Evolutionary conservation across 768 basidiomycete genomes (phyloP), one percentile per base, ranked within the genome.

Genomic region (Paxillus ammoniavirescens): DNA sequence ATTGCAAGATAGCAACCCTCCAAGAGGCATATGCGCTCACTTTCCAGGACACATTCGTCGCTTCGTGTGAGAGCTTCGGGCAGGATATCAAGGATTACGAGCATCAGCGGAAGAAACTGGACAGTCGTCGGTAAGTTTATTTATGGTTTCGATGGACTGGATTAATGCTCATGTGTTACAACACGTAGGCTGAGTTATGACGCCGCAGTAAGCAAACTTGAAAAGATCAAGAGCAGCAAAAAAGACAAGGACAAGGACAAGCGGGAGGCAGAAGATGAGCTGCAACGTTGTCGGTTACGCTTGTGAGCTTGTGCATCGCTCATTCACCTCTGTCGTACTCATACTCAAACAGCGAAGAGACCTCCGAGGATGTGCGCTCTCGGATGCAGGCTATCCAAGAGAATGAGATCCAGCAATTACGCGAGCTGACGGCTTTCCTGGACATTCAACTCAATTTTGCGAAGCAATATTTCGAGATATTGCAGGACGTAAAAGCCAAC

Each of bases 11-110:
- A 21, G 93, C 94, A 8, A 84, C 83, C 14, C 75, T 93, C 13
- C 94, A 97, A 67, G 92, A 95, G 62, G 81, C 86, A 0, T 92
- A 82, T 63, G 86, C 87, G 0, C 68, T 86, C 52, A 81, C 82
- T 6, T 80, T 96, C 52, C 80, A 79, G 33, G 90, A 90, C 61
- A 85, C 84, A 5, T 93, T 89, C 63, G 66, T 94, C 23, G 62
- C 77, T 0, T 84, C 89, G 2, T 74, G 93, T 49, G 78, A 84
- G 56, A 76, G 71, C 41, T 85, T 86, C 47, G 75, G 76, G 14
- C 87, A 84, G 8, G 86, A 89, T 28, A 86, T 96, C 65, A 91
- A 86, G 64, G 93, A 93, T 51, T 95, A 90, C 58, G 87, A 93
- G 53, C 65, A 75, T 5, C 77, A 87, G 55, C 81, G 84, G 56